phyloP scores from a whole-genome alignment of 805 yeast species.

The Naumovozyma dairenensis region DNA sequence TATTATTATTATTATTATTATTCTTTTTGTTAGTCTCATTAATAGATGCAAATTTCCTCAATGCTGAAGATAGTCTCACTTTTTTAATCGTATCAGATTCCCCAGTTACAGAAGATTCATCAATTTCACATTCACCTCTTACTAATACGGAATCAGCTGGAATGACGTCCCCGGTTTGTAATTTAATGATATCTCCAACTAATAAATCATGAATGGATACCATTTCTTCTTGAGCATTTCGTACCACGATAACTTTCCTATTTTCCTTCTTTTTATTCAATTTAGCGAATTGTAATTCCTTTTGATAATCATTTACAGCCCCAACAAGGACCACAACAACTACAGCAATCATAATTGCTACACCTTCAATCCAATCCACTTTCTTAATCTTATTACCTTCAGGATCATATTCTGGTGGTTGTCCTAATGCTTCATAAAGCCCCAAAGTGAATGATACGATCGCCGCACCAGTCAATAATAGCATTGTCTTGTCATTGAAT shows the following conservation, averaged over 20 bases:
- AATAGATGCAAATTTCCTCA: constrained; percentile 23
- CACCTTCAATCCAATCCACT: constrained; percentile 98
- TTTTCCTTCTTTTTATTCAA: constrained; percentile 83
- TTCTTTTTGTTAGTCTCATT: constrained; percentile 10
- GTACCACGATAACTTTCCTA: constrained; percentile 63
- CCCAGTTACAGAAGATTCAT: constrained; percentile 89
- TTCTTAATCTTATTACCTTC: constrained; percentile 70
- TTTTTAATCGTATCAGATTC: constrained; percentile 81
- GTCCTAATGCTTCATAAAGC: constrained; percentile 83
- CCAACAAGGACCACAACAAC: constrained; percentile 86
- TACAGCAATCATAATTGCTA: constrained; percentile 89
- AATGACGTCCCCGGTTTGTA: constrained; percentile 90
- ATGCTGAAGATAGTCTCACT: constrained; percentile 39
- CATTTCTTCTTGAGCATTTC: constrained; percentile 59
- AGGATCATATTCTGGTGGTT: constrained; percentile 64
- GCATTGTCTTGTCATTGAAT: constrained; percentile 81
- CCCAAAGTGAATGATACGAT: constrained; percentile 83
- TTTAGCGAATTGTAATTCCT: constrained; percentile 84
- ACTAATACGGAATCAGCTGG: constrained; percentile 81
- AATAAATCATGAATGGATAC: constrained; percentile 64
- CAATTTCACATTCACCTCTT: constrained; percentile 72
- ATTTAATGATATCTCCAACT: constrained; percentile 75
- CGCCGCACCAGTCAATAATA: constrained; percentile 78
- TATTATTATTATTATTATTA: constrained; percentile 5
- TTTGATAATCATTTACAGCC: constrained; percentile 92